Conservation (phyloP, 169 alveolate species). For the Plasmodium sp. region DNA sequence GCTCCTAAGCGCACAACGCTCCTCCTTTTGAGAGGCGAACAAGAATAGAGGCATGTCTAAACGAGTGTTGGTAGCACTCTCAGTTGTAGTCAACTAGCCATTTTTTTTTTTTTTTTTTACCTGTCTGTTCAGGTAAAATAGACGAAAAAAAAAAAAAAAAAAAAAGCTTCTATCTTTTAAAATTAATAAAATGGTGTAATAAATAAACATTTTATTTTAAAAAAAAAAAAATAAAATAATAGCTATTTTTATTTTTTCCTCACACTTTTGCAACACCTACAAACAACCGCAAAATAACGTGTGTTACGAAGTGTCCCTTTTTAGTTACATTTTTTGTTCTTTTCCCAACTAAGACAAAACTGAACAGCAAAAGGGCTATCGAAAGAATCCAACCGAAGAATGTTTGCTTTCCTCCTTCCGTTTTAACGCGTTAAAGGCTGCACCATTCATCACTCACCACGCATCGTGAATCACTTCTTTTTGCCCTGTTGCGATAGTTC, state of each 20-base stretch:
- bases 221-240: slow-evolving; percentile 24
- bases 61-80: neutral
- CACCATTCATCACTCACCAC: neutral
- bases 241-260: neutral
- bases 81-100: neutral
- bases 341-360: neutral
- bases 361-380: neutral
- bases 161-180: neutral
- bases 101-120: slow-evolving; percentile 5
- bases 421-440: neutral
- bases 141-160: neutral
- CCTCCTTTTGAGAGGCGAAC: neutral
- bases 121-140: too few relatives aligned
- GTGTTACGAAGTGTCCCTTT: neutral
- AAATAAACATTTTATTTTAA: neutral
- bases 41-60: neutral
- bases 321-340: neutral
- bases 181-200: neutral
- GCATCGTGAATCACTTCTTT: neutral
- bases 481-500: neutral
- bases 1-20: neutral
- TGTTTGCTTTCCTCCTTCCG: neutral
- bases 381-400: neutral
- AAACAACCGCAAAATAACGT: slow-evolving; percentile 10
- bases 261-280: neutral